Conservation (phyloP, 371 early-diverging fungal genomes). For the Mortierella sp. region DNA sequence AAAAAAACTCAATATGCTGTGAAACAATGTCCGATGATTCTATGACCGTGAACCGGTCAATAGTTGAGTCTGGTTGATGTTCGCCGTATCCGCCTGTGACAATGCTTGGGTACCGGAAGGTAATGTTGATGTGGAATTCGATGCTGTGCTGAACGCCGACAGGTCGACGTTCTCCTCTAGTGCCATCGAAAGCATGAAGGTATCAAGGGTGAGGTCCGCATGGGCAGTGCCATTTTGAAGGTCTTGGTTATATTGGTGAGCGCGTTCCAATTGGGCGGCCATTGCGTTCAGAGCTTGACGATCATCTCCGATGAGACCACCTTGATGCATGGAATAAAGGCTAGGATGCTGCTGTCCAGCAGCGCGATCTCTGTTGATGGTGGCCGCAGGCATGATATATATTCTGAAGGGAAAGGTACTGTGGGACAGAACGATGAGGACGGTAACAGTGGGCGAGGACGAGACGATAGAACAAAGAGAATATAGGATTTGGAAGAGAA, state of each 20-base stretch:
- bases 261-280: background rate
- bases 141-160: constrained; percentile 14
- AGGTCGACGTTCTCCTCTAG: constrained; percentile 27
- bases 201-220: constrained; percentile 11
- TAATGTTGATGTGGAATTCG: background rate
- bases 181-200: constrained; percentile 30
- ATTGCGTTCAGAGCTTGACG: constrained; percentile 4
- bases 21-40: background rate
- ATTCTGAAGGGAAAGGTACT: background rate
- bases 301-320: constrained; percentile 3
- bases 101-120: constrained; percentile 1
- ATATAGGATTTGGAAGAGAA: no score
- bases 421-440: background rate
- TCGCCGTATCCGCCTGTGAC: background rate
- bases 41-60: constrained; percentile 42
- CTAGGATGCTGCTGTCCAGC: constrained; percentile 15
- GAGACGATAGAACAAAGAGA: no score
- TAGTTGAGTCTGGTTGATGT: constrained; percentile 32
- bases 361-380: constrained; percentile 26
- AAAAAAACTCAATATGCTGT: background rate
- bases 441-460: no score
- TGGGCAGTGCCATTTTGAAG: constrained; percentile 10
- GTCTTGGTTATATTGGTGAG: constrained; percentile 18
- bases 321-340: constrained; percentile 22
- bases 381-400: constrained; percentile 30